These are phyloP conservation scores for Leccinum subrobustum DNA, from an alignment of 1,284 basidiomycete species.

Conservation along the genomic window DNA sequence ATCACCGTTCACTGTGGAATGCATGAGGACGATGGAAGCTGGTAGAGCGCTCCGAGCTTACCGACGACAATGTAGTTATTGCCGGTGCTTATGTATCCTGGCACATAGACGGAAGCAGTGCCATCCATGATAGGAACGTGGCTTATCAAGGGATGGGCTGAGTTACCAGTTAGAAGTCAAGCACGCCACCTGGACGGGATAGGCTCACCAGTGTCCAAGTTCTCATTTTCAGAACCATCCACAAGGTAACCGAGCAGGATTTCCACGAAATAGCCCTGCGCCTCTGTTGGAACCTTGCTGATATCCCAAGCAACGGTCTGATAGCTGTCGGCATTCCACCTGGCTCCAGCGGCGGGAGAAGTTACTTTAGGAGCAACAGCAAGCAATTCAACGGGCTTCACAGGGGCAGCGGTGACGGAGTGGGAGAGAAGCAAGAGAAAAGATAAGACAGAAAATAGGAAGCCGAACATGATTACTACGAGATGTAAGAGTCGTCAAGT, in stretches of 20 bases:
- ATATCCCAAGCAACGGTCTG: constrained; percentile 46
- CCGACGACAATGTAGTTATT: constrained; percentile 37
- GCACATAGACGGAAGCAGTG: constrained; percentile 35
- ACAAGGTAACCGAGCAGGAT: constrained; percentile 38
- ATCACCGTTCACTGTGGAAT: constrained; percentile 23
- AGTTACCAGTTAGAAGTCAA: constrained; percentile 7
- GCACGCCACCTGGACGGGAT: background rate
- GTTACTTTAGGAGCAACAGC: constrained; percentile 50
- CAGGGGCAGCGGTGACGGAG: constrained; percentile 30
- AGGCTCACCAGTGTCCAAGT: constrained; percentile 42
- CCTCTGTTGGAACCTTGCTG: constrained; percentile 32
- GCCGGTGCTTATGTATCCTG: constrained; percentile 25
- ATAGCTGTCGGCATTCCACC: constrained; percentile 39
- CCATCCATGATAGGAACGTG: constrained; percentile 41
- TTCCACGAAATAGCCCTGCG: constrained; percentile 29
- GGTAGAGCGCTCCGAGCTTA: constrained; percentile 23
- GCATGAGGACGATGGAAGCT: constrained; percentile 3
- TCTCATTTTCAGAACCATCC: constrained; percentile 32
- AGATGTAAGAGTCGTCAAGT: constrained; percentile 8
- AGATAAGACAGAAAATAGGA: constrained; percentile 20
- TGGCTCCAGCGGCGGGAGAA: constrained; percentile 27
- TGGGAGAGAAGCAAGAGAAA: constrained; percentile 18
- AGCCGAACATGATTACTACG: constrained; percentile 22
- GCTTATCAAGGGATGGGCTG: constrained; percentile 44
- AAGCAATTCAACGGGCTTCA: constrained; percentile 34